Conservation (phyloP, 2,329 filamentous ascomycete genomes). For the Alternaria arborescens region DNA sequence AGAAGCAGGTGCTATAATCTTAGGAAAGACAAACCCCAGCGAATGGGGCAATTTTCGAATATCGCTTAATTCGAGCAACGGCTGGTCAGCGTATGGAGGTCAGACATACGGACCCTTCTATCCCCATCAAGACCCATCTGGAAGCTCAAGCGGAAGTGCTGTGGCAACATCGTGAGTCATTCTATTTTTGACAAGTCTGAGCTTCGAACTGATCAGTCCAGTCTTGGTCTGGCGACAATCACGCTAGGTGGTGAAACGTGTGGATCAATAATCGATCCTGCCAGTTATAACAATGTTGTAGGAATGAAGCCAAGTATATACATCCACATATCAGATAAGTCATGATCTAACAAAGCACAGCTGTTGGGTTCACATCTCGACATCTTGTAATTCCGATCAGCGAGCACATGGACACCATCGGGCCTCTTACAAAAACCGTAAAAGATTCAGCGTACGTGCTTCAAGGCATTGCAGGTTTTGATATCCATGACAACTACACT, state of each 20-base stretch:
- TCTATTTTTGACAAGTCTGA: too few species aligned
- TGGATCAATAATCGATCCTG: conserved; percentile 72
- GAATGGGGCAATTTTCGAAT: conserved; percentile 69
- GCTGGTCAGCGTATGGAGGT: conserved; percentile 44
- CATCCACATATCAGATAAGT: rapidly evolving
- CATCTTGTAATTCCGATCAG: conserved; percentile 67
- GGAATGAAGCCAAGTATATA: conserved; percentile 72
- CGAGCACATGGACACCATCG: conserved; percentile 73
- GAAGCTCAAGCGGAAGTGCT: conserved; percentile 72
- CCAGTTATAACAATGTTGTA: conserved; percentile 72
- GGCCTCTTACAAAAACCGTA: conserved; percentile 72
- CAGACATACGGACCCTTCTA: conserved; percentile 66
- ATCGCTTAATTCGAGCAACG: conserved; percentile 47
- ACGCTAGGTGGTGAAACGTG: conserved; percentile 70
- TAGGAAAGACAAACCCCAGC: conserved; percentile 73
- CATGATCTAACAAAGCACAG: neutral
- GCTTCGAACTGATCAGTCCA: neutral
- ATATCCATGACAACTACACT: conserved; percentile 72
- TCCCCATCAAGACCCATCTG: conserved; percentile 71
- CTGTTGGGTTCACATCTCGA: conserved; percentile 74
- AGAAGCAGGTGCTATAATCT: conserved; percentile 70
- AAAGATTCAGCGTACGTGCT: conserved; percentile 73
- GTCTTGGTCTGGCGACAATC: neutral
- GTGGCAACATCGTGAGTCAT: conserved; percentile 70
- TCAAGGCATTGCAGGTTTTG: conserved; percentile 72